These are phyloP conservation scores for Pilatotrama ljubarskyi DNA, from an alignment of 768 basidiomycete species.

Conservation along the genomic window DNA sequence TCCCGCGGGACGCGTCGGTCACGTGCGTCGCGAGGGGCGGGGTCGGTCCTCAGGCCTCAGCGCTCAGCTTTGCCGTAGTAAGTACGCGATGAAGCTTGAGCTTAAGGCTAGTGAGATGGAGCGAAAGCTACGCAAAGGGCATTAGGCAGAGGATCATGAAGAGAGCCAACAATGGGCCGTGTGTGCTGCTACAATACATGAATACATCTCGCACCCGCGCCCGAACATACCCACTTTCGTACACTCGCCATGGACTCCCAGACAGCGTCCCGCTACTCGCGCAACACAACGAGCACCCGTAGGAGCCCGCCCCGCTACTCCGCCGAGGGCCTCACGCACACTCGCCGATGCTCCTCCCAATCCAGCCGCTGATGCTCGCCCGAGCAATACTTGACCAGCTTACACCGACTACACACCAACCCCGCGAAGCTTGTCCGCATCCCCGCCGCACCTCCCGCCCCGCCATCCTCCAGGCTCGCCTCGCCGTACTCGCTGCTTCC, in stretches of 20 bases:
- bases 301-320: neutral
- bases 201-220: neutral
- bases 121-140: too few relatives aligned
- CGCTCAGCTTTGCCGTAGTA: too few relatives aligned
- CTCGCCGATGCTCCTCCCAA: conserved; percentile 76
- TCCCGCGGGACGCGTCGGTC: neutral
- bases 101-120: too few relatives aligned
- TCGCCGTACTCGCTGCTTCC: too few relatives aligned
- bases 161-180: neutral
- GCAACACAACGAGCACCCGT: neutral
- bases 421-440: conserved; percentile 35
- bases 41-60: too few relatives aligned
- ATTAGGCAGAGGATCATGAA: too few relatives aligned
- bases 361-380: conserved; percentile 73
- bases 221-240: too few relatives aligned
- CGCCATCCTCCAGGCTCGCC: conserved; percentile 43
- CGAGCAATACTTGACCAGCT: conserved; percentile 77
- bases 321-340: conserved; percentile 50
- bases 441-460: conserved; percentile 26
- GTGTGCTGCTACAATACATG: neutral
- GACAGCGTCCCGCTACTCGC: too few relatives aligned
- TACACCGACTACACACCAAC: conserved; percentile 75
- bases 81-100: too few relatives aligned
- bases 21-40: neutral
- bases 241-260: too few relatives aligned